Base-by-base conservation (phyloP, 805 yeast genomes). In the Candida corydali region DNA sequence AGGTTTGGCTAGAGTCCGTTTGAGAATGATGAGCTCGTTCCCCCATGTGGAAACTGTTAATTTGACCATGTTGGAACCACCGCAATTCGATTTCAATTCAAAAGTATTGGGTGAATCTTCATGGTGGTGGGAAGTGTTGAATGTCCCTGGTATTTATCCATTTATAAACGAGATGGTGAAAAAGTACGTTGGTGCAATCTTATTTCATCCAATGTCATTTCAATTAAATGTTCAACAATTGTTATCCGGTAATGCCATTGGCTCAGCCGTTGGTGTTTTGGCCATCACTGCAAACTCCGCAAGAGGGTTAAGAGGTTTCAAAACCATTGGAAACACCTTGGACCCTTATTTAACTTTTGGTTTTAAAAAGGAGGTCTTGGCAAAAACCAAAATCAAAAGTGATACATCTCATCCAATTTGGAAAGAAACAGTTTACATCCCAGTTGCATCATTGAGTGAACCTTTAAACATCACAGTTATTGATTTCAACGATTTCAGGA, bases 31-130 rank as follows among this genome's bases (percentile, higher is more conserved):
- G 83, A 60, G 87, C 3, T 72, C 86, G 8, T 88, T 84, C 61
- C 99, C 99, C 3, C 98, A 93, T 63, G 70, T 93, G 42, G 94
- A 93, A 58, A 89, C 96, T 1, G 80, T 88, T 16, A 89, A 84
- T 53, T 76, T 93, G 20, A 81, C 95, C 12, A 65, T 94, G 46
- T 67, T 88, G 61, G 91, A 86, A 41, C 82, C 93, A 25, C 97
- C 98, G 7, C 75, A 81, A 46, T 77, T 91, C 59, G 98, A 94
- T 61, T 93, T 89, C 57, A 75, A 78, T 38, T 73, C 86, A 30
- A 80, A 75, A 46, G 29, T 63, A 17, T 75, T 83, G n/a, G 96
- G 97, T 43, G 89, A 89, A 47, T 70, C 86, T 20, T 67, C 82
- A 14, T 82, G 91, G 61, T 85, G 89, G 41, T 83, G 94, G 81